Evolutionary conservation across 768 basidiomycete genomes (phyloP), one percentile per base, ranked within the genome.

Genomic region (Collybia sordida): DNA sequence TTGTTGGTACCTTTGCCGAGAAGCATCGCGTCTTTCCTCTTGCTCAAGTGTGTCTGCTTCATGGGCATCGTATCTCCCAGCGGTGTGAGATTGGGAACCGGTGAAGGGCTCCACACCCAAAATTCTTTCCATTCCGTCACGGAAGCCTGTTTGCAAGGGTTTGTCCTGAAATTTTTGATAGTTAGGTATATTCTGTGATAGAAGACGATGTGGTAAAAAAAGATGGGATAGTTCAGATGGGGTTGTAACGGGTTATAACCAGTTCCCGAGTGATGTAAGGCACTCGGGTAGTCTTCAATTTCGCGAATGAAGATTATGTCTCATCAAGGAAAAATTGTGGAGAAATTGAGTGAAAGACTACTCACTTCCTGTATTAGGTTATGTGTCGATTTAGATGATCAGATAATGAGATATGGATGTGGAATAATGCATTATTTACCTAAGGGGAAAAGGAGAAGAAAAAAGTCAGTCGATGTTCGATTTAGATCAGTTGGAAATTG

Each of bases 61-160:
- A 7, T 75, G 72, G 6, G 76, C 75, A 53, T 88, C 79, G 18
- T 72, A 70, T 40, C 82, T 68, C 18, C 48, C 35, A 21, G 45
- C 23, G 1, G 38, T 45, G 24, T 59, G 47, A 18, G 60, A 56
- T 37, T 41, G 43, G 7, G 25, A 27, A 31, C 18, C 50, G 41
- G 35, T 25, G 38, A 21, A 40, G 11, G 36, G 19, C 43, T 64
- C 68, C n/a, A 88, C 82, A 34, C 82, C 86, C 23, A 97, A 73
- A 4, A 90, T 64, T 35, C 69, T 68, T 59, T 97, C 93, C 93
- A 97, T 97, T 15, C 87, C 90, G 38, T 65, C 62, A 6, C 74
- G 78, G 67, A 95, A 93, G 7, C 90, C 90, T 0, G 82, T 88
- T 72, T 97, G 93, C 4, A 94, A 60, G 3, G 71, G 65, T 61